These are phyloP conservation scores for Pseudogymnoascus sp. DNA, from an alignment of 2,329 filamentous ascomycete species.

Conservation along the genomic window DNA sequence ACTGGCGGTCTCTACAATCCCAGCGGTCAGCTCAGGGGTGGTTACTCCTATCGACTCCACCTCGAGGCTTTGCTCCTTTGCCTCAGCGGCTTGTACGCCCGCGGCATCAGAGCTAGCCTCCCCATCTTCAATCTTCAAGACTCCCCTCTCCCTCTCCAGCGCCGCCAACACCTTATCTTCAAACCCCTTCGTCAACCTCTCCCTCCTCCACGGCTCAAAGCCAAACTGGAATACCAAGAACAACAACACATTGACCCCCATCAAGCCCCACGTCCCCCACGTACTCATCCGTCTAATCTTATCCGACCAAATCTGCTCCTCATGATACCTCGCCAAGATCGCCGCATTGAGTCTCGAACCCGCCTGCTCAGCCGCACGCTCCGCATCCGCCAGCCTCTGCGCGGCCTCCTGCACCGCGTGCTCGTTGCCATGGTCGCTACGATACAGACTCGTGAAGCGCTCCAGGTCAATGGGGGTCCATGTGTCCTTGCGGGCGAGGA, in stretches of 20 bases:
- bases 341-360: conserved; percentile 68
- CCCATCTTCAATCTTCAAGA: conserved; percentile 15
- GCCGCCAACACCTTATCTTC: conserved; percentile 68
- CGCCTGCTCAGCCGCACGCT: conserved; percentile 72
- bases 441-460: conserved; percentile 86
- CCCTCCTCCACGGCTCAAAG: conserved; percentile 85
- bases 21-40: conserved; percentile 18
- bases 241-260: conserved; percentile 90
- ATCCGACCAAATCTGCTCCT: conserved; percentile 99
- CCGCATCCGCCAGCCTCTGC: conserved; percentile 64
- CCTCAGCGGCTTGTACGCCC: neutral
- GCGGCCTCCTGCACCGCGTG: conserved; percentile 69
- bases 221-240: conserved; percentile 82
- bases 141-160: conserved; percentile 49
- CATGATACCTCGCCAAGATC: conserved; percentile 88
- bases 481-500: conserved; percentile 87
- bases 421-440: conserved; percentile 88
- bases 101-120: conserved; percentile 18
- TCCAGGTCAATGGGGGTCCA: conserved; percentile 86
- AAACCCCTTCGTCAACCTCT: conserved; percentile 72
- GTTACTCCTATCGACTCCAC: conserved; percentile 2
- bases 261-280: conserved; percentile 96
- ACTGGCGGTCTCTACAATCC: conserved; percentile 16
- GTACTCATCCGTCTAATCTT: conserved; percentile 94
- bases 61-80: neutral